phyloP scores from a whole-genome alignment of 176 grass and related monocot species.

The Zoysia pacifica region DNA sequence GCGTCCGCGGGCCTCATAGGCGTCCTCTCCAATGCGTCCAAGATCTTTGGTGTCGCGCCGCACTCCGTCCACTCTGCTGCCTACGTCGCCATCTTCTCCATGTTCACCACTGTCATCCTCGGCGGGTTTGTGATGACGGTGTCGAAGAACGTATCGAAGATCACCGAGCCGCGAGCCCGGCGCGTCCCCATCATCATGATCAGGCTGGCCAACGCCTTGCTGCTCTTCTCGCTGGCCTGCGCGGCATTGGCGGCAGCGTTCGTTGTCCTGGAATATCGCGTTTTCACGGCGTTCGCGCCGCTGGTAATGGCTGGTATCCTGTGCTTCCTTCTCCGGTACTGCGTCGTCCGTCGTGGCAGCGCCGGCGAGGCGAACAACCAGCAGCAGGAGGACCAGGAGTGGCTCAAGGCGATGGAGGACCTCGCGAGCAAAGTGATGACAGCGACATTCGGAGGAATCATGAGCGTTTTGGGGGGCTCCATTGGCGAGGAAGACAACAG shows the following conservation, averaged over 20 bases:
- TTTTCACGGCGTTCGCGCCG: conserved; percentile 15
- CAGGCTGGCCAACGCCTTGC: neutral
- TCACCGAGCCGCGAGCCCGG: neutral
- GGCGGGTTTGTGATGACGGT: conserved; percentile 5
- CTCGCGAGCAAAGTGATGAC: conserved; percentile 4
- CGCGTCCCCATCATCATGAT: neutral
- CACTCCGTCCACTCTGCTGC: neutral
- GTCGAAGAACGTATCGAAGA: neutral
- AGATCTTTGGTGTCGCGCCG: neutral
- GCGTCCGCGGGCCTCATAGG: conserved; percentile 1
- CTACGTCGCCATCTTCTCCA: conserved; percentile 15
- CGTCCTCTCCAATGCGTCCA: neutral
- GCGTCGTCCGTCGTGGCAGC: neutral
- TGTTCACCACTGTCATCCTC: conserved; percentile 10
- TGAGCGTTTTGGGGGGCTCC: neutral
- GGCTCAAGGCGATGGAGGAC: conserved; percentile 23
- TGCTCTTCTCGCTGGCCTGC: conserved; percentile 19
- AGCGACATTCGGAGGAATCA: neutral
- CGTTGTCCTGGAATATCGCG: neutral
- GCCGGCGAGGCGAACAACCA: neutral
- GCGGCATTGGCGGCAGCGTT: neutral
- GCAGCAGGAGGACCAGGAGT: neutral
- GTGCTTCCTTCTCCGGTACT: neutral
- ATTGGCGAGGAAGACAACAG: neutral
- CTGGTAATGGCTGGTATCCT: neutral